Conservation (phyloP, 169 alveolate genomes). For the Plasmodium gonderi region DNA sequence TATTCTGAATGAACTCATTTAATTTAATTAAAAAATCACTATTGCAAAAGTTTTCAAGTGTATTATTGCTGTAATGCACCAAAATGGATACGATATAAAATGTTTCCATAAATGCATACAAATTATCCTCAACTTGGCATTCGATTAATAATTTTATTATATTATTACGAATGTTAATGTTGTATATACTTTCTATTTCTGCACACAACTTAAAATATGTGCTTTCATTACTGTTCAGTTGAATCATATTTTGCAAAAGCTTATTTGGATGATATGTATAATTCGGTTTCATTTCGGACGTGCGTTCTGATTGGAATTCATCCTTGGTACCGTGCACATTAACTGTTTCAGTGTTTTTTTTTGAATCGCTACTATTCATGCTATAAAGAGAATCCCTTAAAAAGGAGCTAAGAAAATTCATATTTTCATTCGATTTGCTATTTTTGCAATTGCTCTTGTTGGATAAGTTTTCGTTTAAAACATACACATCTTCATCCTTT, state of each 20-base stretch:
- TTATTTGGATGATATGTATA: slow-evolving; percentile 1
- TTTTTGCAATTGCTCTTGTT: background rate
- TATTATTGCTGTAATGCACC: slow-evolving; percentile 62
- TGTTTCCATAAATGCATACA: slow-evolving; percentile 73
- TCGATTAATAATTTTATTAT: slow-evolving; percentile 62
- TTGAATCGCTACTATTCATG: background rate
- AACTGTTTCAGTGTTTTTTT: background rate
- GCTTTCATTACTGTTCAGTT: slow-evolving; percentile 48
- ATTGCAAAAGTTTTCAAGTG: slow-evolving; percentile 53
- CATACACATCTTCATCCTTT: background rate
- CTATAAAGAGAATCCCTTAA: background rate
- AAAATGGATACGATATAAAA: slow-evolving; percentile 67
- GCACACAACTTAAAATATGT: slow-evolving; percentile 43
- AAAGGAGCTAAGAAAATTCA: slow-evolving; percentile 19
- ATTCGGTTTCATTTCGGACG: background rate
- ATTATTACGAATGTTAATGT: slow-evolving; percentile 53
- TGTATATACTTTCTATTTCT: slow-evolving; percentile 71
- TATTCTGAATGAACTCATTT: slow-evolving; percentile 36
- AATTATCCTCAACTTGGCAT: slow-evolving; percentile 72
- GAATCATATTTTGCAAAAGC: slow-evolving; percentile 24
- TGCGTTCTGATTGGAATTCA: background rate
- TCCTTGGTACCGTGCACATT: background rate
- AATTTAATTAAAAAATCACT: slow-evolving; percentile 45
- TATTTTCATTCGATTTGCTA: slow-evolving; percentile 18
- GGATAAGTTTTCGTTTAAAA: background rate